Evolutionary conservation across 177 flowering plant genomes (phyloP).

Genomic region (Vitis hybrid): DNA sequence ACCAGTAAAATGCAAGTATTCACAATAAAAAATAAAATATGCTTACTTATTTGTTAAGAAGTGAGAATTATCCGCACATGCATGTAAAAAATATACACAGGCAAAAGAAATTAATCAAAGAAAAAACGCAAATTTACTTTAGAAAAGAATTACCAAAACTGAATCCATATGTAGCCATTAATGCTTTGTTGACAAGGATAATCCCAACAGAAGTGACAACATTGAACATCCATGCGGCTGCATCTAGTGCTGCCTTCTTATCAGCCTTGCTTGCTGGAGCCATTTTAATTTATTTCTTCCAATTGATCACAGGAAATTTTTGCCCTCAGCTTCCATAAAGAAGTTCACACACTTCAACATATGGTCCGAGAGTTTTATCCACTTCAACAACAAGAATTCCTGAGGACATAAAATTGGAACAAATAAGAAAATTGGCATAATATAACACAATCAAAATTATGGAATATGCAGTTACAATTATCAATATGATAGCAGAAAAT

Average conservation of each 20-base stretch:
- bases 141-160: conserved; percentile 62
- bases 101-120: conserved; percentile 6
- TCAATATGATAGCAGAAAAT: background rate
- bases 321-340: conserved; percentile 6
- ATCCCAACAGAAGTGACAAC: conserved; percentile 93
- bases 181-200: conserved; percentile 86
- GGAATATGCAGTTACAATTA: background rate
- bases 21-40: too few relatives aligned
- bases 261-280: conserved; percentile 76
- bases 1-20: too few relatives aligned
- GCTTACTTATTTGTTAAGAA: too few relatives aligned
- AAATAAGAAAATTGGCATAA: background rate
- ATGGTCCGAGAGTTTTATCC: background rate
- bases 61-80: too few relatives aligned
- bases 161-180: conserved; percentile 88
- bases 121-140: background rate
- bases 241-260: conserved; percentile 70
- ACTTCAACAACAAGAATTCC: conserved; percentile 3
- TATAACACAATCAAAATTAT: background rate
- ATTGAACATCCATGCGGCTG: conserved; percentile 90
- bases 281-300: conserved; percentile 33
- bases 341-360: background rate
- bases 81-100: background rate
- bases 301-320: conserved; percentile 2
- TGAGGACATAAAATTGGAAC: background rate